Percentiles rank a stretch among this genome's conserved stretches.
Conservation (phyloP, 345 rosid species). For the Nephelium lappaceum region DNA sequence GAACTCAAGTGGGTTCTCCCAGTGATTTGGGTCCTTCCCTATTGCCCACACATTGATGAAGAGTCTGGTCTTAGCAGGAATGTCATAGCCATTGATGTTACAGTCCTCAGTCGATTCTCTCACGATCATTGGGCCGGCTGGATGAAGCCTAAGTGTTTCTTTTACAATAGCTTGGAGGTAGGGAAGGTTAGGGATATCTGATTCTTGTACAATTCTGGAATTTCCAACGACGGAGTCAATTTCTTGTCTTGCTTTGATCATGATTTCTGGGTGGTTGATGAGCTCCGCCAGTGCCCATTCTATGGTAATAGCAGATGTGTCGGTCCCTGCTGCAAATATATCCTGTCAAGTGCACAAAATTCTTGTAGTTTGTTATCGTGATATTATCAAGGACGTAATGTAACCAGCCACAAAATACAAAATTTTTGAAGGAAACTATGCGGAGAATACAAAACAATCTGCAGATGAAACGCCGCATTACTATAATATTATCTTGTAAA, state of each 20-base stretch:
- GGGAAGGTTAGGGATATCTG: slow-evolving; percentile 58
- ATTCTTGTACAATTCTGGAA: slow-evolving; percentile 55
- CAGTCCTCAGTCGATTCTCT: slow-evolving; percentile 54
- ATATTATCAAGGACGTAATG: too few relatives aligned
- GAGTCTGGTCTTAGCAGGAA: slow-evolving; percentile 55
- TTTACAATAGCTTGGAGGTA: slow-evolving; percentile 62
- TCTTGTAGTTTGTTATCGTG: not conserved
- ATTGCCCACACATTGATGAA: slow-evolving; percentile 58
- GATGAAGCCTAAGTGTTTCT: slow-evolving; percentile 78
- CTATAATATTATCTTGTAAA: too few relatives aligned
- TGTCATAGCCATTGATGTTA: slow-evolving; percentile 39
- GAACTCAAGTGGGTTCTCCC: slow-evolving; percentile 64
- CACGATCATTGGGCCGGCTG: slow-evolving; percentile 59
- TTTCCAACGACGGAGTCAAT: slow-evolving; percentile 45
- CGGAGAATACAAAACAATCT: not conserved
- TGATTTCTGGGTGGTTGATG: slow-evolving; percentile 52
- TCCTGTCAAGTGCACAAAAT: slow-evolving; percentile 37
- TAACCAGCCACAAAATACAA: not conserved
- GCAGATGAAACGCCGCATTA: too few relatives aligned
- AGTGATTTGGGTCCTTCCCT: slow-evolving; percentile 55
- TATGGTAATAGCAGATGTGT: slow-evolving; percentile 52
- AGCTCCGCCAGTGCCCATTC: slow-evolving; percentile 78
- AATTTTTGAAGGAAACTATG: not conserved
- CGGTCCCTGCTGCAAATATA: slow-evolving; percentile 67
- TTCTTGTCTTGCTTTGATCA: slow-evolving; percentile 57